Conservation (phyloP, 225 moss, liverwort and hornwort species). For the Antitrichia curtipendula region DNA sequence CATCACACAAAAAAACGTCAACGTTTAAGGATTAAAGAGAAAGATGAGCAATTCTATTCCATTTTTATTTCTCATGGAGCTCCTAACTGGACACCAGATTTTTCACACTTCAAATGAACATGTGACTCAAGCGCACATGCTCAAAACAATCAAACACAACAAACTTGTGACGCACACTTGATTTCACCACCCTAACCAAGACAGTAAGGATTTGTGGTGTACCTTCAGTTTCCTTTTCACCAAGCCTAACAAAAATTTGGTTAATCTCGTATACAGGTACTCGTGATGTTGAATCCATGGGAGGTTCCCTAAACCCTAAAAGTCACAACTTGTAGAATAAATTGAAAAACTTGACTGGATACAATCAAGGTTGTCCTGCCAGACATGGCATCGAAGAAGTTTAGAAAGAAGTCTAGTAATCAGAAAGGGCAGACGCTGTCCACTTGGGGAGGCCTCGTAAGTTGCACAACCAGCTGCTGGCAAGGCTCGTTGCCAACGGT, state of each 20-base stretch:
- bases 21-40: no score
- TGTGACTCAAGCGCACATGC: neutral
- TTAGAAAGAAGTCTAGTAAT: neutral
- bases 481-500: constrained; percentile 6
- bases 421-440: constrained; percentile 15
- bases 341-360: neutral
- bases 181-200: neutral
- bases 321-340: neutral
- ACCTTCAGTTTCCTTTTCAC: neutral
- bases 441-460: constrained; percentile 11
- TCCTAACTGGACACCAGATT: neutral
- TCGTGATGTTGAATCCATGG: neutral
- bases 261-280: neutral
- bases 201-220: no score
- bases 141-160: neutral
- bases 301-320: neutral
- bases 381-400: neutral
- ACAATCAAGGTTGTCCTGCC: neutral
- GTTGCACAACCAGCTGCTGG: constrained; percentile 12
- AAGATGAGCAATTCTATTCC: fast-evolving
- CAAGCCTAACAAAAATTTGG: neutral
- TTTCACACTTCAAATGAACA: neutral
- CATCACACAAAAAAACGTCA: no score
- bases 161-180: neutral
- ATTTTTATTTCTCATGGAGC: neutral